phyloP scores from a whole-genome alignment of 768 basidiomycete species.

The Calocera viscosa region DNA sequence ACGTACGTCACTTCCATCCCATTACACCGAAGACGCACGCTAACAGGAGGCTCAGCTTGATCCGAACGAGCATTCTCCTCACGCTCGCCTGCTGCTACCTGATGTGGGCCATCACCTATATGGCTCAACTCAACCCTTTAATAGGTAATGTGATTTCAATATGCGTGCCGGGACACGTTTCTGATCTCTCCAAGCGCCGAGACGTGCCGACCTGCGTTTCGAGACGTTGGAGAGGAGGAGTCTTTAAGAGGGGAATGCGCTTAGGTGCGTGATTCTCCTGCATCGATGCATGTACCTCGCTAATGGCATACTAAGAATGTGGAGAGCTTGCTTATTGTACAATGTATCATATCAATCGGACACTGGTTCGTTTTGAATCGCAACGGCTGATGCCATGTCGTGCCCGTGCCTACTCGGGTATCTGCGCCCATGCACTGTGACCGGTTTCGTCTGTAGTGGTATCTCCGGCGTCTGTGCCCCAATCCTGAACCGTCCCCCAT shows the following conservation, averaged over 20 bases:
- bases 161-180: neutral
- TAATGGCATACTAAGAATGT: neutral
- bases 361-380: neutral
- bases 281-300: neutral
- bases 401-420: no score
- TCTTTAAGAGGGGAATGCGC: neutral
- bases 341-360: neutral
- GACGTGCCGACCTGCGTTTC: constrained; percentile 18
- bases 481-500: constrained; percentile 6
- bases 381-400: no score
- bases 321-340: neutral
- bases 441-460: neutral
- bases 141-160: constrained; percentile 46
- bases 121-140: constrained; percentile 85
- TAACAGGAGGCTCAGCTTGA: constrained; percentile 41
- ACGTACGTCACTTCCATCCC: constrained; percentile 46
- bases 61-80: constrained; percentile 69
- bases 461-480: neutral
- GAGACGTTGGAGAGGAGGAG: constrained; percentile 9
- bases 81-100: constrained; percentile 76
- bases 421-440: neutral
- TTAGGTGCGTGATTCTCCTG: neutral
- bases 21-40: neutral
- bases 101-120: constrained; percentile 96
- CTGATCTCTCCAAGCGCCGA: constrained; percentile 15